Conservation (phyloP, 345 rosid genomes). For the Psidium friedrichsthalianum region DNA sequence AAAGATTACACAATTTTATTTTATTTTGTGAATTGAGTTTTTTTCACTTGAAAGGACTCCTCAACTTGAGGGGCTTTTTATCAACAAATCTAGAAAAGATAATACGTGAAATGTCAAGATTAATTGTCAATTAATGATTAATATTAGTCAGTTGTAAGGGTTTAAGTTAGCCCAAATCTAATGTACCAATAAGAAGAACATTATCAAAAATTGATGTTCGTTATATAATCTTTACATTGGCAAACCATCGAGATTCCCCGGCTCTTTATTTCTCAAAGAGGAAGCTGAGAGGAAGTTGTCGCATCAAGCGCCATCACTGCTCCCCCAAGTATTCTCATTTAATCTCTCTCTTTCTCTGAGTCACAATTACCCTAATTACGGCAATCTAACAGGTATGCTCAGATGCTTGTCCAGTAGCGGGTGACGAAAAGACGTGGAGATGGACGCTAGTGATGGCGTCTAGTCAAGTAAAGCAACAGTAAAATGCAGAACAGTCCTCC, state of each 20-base stretch:
- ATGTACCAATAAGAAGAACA: background rate
- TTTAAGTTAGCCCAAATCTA: background rate
- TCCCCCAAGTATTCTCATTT: no score
- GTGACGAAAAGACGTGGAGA: background rate
- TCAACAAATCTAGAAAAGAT: background rate
- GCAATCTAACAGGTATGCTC: fast-evolving
- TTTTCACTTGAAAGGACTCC: background rate
- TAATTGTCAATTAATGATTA: background rate
- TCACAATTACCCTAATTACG: no score
- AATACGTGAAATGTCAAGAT: background rate
- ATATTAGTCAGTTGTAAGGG: background rate
- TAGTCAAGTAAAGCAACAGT: background rate
- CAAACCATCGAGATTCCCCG: fast-evolving
- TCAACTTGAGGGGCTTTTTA: background rate
- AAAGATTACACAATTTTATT: background rate
- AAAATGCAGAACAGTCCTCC: background rate
- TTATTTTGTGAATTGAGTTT: background rate
- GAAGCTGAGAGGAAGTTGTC: no score
- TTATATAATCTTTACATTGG: no score
- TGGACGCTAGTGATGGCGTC: background rate
- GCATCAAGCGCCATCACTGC: no score
- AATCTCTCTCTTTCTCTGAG: no score
- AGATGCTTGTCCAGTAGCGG: background rate
- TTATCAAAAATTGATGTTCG: background rate
- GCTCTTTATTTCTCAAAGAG: no score